phyloP scores from a whole-genome alignment of 768 basidiomycete genomes.

The Inosperma sp. region DNA sequence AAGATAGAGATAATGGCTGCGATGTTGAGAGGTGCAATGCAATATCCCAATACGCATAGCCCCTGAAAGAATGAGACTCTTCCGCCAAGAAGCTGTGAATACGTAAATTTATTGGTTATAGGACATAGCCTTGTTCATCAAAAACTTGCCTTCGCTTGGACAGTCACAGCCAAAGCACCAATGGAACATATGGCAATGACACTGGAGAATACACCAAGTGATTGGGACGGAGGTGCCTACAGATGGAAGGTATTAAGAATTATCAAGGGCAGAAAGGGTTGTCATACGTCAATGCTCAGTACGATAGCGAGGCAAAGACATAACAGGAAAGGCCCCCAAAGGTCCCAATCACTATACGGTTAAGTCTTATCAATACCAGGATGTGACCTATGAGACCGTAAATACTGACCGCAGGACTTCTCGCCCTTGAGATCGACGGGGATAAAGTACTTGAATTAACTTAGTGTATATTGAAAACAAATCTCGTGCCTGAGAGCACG shows the following conservation, averaged over 20 bases:
- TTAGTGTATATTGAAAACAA: conserved; percentile 88
- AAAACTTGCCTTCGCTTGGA: conserved; percentile 83
- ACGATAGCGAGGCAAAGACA: conserved; percentile 77
- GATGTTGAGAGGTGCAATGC: conserved; percentile 87
- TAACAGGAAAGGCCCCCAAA: conserved; percentile 92
- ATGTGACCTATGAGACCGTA: background rate
- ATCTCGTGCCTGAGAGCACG: conserved; percentile 66
- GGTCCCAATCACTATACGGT: conserved; percentile 84
- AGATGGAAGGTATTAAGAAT: conserved; percentile 6
- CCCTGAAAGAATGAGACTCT: conserved; percentile 95
- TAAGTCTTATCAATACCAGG: background rate
- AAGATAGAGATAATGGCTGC: conserved; percentile 87
- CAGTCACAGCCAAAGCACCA: conserved; percentile 85
- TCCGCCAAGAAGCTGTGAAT: conserved; percentile 64
- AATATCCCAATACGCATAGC: conserved; percentile 91
- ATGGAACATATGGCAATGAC: conserved; percentile 92
- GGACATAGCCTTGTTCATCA: conserved; percentile 1
- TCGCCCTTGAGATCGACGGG: conserved; percentile 64
- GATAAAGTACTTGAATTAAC: conserved; percentile 90
- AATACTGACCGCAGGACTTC: conserved; percentile 70
- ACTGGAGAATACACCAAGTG: conserved; percentile 85
- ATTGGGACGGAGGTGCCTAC: conserved; percentile 79
- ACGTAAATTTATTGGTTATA: conserved; percentile 3
- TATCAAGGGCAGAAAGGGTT: background rate
- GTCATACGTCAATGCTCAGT: conserved; percentile 74